Evolutionary conservation across 2,329 filamentous ascomycete species (phyloP), one percentile per base, ranked within the genome.

Genomic region (Cytospora piceae): DNA sequence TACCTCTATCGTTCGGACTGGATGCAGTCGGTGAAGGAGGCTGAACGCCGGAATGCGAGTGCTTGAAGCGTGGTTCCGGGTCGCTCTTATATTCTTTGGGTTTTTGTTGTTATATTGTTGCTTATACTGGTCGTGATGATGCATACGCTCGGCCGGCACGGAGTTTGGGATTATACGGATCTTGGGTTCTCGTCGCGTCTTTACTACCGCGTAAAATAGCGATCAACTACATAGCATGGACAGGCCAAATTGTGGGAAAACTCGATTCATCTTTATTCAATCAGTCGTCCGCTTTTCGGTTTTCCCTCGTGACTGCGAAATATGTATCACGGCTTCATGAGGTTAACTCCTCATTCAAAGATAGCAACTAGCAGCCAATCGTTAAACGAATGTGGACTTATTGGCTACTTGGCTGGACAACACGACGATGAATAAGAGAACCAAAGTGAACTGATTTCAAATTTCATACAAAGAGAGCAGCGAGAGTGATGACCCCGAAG

Each of bases 1-100:
- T 87, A 84, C 57, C 78, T 85, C 2, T 77, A 79, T 64, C 72
- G 75, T n/a, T 83, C 80, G 9, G 81, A 87, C 70, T 87, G 84
- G 85, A 74, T 85, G 55, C 74, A 77, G 58, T 83, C 83, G 0
- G 84, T 81, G 1, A 76, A 74, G 12, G 85, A 87, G 69, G 85
- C 84, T 2, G 83, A 83, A 58, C 70, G 74, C 59, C 78, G 85
- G 66, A 87, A 86, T 63, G 78, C 78, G 4, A 76, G 78, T 46
- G 80, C 78, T 51, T 83, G 71, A 76, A n/a, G 15, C 4, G 39
- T 5, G 9, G 9, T n/a, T 17, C 20, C 1, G 14, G 14, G 2
- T 6, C 20, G 39, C 39, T 7, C 20, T 46, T 20, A 6, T 8
- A 34, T 6, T 6, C 8, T 34, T 34, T 12, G 8, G 11, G 32